Evolutionary conservation across 176 grass and related monocot genomes (phyloP).

Genomic region (Calamus simplicifolius): DNA sequence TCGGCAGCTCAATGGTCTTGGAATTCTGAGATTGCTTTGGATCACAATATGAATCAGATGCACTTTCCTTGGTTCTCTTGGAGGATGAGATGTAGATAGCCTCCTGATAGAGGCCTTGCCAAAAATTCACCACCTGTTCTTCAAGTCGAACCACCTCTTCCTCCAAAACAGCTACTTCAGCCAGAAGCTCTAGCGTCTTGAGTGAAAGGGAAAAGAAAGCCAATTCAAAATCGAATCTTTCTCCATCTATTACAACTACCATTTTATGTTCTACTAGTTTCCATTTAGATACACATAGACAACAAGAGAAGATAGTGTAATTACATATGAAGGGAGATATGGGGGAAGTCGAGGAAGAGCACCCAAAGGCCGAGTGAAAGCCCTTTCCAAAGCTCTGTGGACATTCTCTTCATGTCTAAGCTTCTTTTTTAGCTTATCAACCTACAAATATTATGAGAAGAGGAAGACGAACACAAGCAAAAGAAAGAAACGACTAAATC

Average conservation of each 20-base stretch:
- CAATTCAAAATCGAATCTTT: conserved; percentile 14
- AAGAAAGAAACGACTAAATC: neutral
- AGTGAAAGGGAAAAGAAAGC: conserved; percentile 17
- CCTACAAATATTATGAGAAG: conserved; percentile 38
- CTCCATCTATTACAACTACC: neutral
- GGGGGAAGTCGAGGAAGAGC: conserved; percentile 94
- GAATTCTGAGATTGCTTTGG: neutral
- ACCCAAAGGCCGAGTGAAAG: conserved; percentile 88
- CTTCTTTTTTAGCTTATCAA: conserved; percentile 94
- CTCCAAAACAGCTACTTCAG: conserved; percentile 93
- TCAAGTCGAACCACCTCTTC: conserved; percentile 91
- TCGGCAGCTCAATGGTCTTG: conserved; percentile 25
- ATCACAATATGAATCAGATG: conserved; percentile 1
- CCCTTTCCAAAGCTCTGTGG: conserved; percentile 88
- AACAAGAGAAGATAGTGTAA: conserved; percentile 2
- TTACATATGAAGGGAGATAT: conserved; percentile 79
- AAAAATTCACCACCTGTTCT: conserved; percentile 95
- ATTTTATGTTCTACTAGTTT: too few relatives aligned
- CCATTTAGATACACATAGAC: too few relatives aligned
- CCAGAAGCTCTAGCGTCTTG: conserved; percentile 84
- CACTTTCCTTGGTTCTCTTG: conserved; percentile 22
- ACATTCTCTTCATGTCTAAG: conserved; percentile 94
- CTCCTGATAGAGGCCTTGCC: conserved; percentile 94
- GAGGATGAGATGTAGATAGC: conserved; percentile 61
- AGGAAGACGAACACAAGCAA: conserved; percentile 1